Evolutionary conservation across 495 filamentous ascomycete genomes (phyloP), one percentile per base, ranked within the genome.

Genomic region (Tuber magnatum): DNA sequence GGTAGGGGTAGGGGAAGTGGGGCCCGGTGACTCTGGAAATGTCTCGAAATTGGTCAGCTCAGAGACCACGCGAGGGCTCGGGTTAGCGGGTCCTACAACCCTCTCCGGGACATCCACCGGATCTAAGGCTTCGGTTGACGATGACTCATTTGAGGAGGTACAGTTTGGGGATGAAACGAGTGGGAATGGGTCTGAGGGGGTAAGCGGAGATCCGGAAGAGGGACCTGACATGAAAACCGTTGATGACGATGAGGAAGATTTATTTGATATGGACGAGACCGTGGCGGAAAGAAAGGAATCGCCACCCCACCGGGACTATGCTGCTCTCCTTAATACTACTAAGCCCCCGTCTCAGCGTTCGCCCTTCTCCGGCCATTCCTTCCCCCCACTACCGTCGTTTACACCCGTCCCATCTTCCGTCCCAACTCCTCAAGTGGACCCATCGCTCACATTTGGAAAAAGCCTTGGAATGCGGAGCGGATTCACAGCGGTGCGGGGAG

Each of bases 261-360:
- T 82, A 42, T 82, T 82, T 42, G 81, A 82, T 68, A 76, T 82
- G 41, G 81, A 82, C 18, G 81, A 82, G 74, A 82, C 81, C 28
- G 74, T 79, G 20, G 81, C 81, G 16, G 78, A 82, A 75, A 48
- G 65, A 12, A 9, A 69, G n/a, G 69, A 74, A 69, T 77, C 77
- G 1, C 76, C 80, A n/a, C 80, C 80, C 14, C 77, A 76, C 1
- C 76, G 80, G 38, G 80, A 82, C 65, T 75, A 80, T 48, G 76
- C 80, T 14, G 76, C 80, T 71, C 75, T 82, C 69, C 73, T 79
- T 22, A 75, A 77, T 14, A 70, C 80, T 6, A 71, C 68, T 38
- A 74, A 73, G 38, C 68, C 73, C 24, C 75, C 76, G 39, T 70
- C 77, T 24, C 44, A 81, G 72, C 46, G 76, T 65, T 70, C 80